These are phyloP conservation scores for Nicotiana obtusifolia DNA, from an alignment of 257 asterid genomes.

Conservation along the genomic window DNA sequence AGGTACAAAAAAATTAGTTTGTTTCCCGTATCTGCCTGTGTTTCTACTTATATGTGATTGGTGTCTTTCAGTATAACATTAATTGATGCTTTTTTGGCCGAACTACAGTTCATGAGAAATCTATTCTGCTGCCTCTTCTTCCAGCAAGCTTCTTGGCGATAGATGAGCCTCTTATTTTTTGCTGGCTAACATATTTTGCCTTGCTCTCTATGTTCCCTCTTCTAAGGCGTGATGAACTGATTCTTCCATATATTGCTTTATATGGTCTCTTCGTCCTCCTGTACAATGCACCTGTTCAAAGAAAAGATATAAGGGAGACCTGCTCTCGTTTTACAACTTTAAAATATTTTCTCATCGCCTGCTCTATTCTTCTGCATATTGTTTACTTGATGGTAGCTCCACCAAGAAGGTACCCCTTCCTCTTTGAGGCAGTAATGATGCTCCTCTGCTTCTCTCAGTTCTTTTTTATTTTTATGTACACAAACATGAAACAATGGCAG, in stretches of 20 bases:
- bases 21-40: constrained; percentile 11
- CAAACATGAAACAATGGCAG: constrained; percentile 64
- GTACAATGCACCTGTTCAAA: constrained; percentile 54
- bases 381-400: constrained; percentile 62
- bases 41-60: background rate
- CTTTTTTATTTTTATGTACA: constrained; percentile 36
- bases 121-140: constrained; percentile 86
- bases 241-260: constrained; percentile 58
- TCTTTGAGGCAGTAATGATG: constrained; percentile 87
- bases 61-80: constrained; percentile 8
- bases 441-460: constrained; percentile 79
- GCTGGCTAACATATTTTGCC: constrained; percentile 60
- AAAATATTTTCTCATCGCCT: constrained; percentile 33
- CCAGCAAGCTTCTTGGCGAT: constrained; percentile 85
- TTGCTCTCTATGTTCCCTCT: constrained; percentile 95
- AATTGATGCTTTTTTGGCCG: constrained; percentile 12
- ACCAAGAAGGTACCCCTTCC: constrained; percentile 73
- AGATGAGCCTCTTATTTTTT: constrained; percentile 67
- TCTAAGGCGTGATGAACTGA: constrained; percentile 64
- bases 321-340: constrained; percentile 19
- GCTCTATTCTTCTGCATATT: constrained; percentile 59
- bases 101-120: constrained; percentile 82
- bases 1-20: constrained; percentile 45
- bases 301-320: constrained; percentile 29
- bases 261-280: constrained; percentile 66